These are phyloP conservation scores for Fusarium coffeatum DNA, from an alignment of 2,329 filamentous ascomycete species.

Conservation along the genomic window DNA sequence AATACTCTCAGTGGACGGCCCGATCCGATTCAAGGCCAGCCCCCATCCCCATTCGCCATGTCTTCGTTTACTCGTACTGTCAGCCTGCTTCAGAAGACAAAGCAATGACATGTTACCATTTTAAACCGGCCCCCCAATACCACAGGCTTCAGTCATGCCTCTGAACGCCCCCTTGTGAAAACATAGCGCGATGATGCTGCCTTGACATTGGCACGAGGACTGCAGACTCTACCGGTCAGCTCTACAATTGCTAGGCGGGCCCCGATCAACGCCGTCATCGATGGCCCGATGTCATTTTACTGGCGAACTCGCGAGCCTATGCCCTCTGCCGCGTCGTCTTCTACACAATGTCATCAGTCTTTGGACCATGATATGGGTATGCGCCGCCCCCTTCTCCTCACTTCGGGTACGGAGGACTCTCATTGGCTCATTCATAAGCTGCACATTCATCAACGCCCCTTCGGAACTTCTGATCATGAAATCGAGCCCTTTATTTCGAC, in stretches of 20 bases:
- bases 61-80: slow-evolving; percentile 39
- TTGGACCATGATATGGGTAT: slow-evolving; percentile 31
- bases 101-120: slow-evolving; percentile 30
- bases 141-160: slow-evolving; percentile 17
- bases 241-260: slow-evolving; percentile 34
- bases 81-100: slow-evolving; percentile 19
- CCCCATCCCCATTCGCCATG: slow-evolving; percentile 36
- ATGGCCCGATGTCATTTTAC: slow-evolving; percentile 34
- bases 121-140: neutral
- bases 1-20: slow-evolving; percentile 43
- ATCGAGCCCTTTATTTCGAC: slow-evolving; percentile 34
- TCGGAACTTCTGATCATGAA: slow-evolving; percentile 39
- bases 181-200: slow-evolving; percentile 20
- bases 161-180: slow-evolving; percentile 12
- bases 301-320: slow-evolving; percentile 37
- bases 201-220: slow-evolving; percentile 21
- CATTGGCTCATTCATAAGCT: slow-evolving; percentile 45
- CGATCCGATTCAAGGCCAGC: slow-evolving; percentile 45
- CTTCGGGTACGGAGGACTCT: slow-evolving; percentile 47
- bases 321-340: slow-evolving; percentile 33
- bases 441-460: slow-evolving; percentile 37
- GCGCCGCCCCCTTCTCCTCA: slow-evolving; percentile 38
- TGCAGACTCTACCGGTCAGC: slow-evolving; percentile 27
- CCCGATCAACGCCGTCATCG: slow-evolving; percentile 33
- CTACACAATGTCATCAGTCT: slow-evolving; percentile 27